Evolutionary conservation across 768 basidiomycete genomes (phyloP).

Genomic region (Suillus brevipes): DNA sequence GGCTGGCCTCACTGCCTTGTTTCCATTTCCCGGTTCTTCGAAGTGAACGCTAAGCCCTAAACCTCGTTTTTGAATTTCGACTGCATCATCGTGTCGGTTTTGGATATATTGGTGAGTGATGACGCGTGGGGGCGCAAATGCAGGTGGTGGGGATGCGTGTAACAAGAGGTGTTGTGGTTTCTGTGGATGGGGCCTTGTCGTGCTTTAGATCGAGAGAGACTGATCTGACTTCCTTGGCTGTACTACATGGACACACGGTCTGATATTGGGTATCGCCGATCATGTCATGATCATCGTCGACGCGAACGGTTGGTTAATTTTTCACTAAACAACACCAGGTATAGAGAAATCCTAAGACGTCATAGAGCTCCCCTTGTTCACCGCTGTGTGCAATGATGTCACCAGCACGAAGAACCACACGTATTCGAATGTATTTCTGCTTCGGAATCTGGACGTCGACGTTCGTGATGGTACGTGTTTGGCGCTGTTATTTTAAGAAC

Average conservation of each 20-base stretch:
- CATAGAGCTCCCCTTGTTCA: not conserved
- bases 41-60: constrained; percentile 41
- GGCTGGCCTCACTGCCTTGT: not conserved
- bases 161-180: constrained; percentile 54
- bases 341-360: not conserved
- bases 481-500: not conserved
- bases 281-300: too few species aligned
- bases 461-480: not conserved
- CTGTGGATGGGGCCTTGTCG: constrained; percentile 40
- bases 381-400: not conserved
- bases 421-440: not conserved
- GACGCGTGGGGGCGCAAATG: constrained; percentile 50
- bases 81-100: constrained; percentile 62
- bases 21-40: constrained; percentile 30
- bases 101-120: constrained; percentile 55
- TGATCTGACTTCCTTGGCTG: not conserved
- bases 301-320: not conserved
- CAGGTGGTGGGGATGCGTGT: constrained; percentile 39
- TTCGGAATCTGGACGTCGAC: not conserved
- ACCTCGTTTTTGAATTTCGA: constrained; percentile 68
- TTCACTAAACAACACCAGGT: not conserved
- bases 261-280: not conserved
- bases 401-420: not conserved
- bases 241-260: not conserved
- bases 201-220: constrained; percentile 10